These are phyloP conservation scores for Lentinus brumalis DNA, from an alignment of 768 basidiomycete species.

Conservation along the genomic window DNA sequence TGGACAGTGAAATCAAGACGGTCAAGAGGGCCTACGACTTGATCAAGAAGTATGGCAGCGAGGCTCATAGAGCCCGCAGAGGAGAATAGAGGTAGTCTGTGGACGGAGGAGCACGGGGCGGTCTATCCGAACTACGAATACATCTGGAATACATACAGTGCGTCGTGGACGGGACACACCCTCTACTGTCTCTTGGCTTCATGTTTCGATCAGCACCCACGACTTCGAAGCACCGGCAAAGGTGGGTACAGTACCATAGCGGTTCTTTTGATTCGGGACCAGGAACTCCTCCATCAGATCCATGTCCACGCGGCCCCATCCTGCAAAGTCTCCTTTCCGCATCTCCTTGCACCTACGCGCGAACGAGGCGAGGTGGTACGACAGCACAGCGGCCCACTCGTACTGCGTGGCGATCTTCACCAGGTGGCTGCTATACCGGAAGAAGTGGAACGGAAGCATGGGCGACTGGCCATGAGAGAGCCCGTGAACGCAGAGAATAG, in stretches of 20 bases:
- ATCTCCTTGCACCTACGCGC: constrained; percentile 31
- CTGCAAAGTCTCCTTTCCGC: constrained; percentile 29
- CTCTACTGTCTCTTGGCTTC: constrained; percentile 11
- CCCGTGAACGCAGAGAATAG: constrained; percentile 29
- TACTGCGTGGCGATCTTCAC: constrained; percentile 32
- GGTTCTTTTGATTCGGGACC: constrained; percentile 27
- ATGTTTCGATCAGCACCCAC: constrained; percentile 20
- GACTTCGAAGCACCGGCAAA: constrained; percentile 9
- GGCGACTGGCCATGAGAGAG: constrained; percentile 26
- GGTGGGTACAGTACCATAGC: constrained; percentile 24
- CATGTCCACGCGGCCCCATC: constrained; percentile 31
- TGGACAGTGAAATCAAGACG: no score
- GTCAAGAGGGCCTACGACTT: no score
- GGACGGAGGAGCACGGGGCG: no score
- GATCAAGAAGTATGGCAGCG: no score
- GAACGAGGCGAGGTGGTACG: constrained; percentile 31
- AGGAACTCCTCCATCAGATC: constrained; percentile 35
- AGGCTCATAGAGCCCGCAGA: no score
- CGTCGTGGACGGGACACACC: constrained; percentile 1
- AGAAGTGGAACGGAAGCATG: constrained; percentile 30
- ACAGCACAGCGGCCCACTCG: constrained; percentile 31
- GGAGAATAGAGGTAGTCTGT: no score
- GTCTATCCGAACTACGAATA: neutral
- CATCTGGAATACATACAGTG: constrained; percentile 1
- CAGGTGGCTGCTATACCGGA: constrained; percentile 33